phyloP scores from a whole-genome alignment of 345 rosid species.

The Trapa bicornis region DNA sequence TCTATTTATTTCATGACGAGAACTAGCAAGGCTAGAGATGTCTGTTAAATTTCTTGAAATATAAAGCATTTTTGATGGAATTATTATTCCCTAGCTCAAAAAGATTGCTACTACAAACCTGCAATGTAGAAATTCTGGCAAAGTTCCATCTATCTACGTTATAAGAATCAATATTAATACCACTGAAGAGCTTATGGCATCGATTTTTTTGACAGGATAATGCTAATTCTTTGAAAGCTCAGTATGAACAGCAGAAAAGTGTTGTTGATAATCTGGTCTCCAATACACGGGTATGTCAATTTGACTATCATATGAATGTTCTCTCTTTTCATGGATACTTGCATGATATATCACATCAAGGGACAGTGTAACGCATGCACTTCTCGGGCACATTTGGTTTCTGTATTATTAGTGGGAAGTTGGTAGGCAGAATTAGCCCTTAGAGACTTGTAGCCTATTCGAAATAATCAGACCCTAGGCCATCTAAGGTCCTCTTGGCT shows the following conservation, averaged over 20 bases:
- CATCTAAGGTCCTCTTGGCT: not conserved
- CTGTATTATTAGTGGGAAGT: not conserved
- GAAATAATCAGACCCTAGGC: not conserved
- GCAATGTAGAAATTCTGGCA: not conserved
- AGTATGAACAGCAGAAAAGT: conserved; percentile 54
- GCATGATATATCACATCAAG: not conserved
- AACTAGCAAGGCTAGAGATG: not conserved
- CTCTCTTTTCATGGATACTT: not conserved
- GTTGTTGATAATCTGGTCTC: conserved; percentile 63
- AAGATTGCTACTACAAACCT: not conserved
- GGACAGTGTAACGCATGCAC: not conserved
- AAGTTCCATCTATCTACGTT: not conserved
- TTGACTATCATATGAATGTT: not conserved
- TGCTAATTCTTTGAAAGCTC: conserved; percentile 48
- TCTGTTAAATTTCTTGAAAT: not conserved
- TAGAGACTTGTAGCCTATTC: not conserved
- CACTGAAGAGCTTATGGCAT: not conserved
- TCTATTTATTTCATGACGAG: not conserved
- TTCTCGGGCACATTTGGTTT: not conserved
- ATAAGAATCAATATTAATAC: not conserved
- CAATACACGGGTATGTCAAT: conserved; percentile 47
- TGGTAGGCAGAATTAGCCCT: not conserved
- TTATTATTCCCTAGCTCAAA: not conserved
- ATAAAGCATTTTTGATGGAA: not conserved
- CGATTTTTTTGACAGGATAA: conserved; percentile 35